Evolutionary conservation across 768 basidiomycete genomes (phyloP).

Genomic region (Trametes meyenii): DNA sequence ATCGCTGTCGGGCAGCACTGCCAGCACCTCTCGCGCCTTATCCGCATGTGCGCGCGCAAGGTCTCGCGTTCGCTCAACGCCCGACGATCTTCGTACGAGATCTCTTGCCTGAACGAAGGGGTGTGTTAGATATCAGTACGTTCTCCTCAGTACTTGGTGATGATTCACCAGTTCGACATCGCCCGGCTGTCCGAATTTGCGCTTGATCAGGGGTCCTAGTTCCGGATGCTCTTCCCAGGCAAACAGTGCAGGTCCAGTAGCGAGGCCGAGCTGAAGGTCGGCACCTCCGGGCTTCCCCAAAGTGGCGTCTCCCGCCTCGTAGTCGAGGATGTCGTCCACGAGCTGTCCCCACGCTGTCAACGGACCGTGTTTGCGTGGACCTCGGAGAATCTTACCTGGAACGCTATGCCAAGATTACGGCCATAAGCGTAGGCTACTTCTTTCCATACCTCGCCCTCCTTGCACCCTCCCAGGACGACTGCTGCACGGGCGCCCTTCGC

Average conservation of each 20-base stretch:
- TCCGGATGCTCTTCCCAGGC: constrained; percentile 85
- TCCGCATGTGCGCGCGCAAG: constrained; percentile 78
- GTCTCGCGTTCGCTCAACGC: constrained; percentile 74
- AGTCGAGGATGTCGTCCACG: constrained; percentile 95
- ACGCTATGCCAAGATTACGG: constrained; percentile 90
- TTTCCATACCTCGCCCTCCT: constrained; percentile 79
- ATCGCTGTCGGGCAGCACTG: constrained; percentile 77
- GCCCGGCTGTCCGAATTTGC: constrained; percentile 75
- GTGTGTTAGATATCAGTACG: background rate
- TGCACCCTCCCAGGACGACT: constrained; percentile 84
- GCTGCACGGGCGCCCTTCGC: constrained; percentile 85
- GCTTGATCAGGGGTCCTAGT: constrained; percentile 73
- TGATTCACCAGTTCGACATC: constrained; percentile 76
- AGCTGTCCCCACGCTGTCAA: constrained; percentile 52
- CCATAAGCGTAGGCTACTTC: constrained; percentile 92
- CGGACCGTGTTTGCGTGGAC: background rate
- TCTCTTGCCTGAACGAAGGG: constrained; percentile 58
- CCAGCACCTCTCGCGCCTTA: constrained; percentile 72
- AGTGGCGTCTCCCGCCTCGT: constrained; percentile 68
- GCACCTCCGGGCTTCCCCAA: constrained; percentile 89
- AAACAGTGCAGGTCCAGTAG: constrained; percentile 84
- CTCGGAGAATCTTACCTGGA: constrained; percentile 62
- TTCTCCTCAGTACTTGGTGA: background rate
- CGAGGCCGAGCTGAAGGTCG: constrained; percentile 62
- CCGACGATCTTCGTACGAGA: constrained; percentile 68